Conservation (phyloP, 2,329 filamentous ascomycete genomes). For the Mollisiaceae sp. region DNA sequence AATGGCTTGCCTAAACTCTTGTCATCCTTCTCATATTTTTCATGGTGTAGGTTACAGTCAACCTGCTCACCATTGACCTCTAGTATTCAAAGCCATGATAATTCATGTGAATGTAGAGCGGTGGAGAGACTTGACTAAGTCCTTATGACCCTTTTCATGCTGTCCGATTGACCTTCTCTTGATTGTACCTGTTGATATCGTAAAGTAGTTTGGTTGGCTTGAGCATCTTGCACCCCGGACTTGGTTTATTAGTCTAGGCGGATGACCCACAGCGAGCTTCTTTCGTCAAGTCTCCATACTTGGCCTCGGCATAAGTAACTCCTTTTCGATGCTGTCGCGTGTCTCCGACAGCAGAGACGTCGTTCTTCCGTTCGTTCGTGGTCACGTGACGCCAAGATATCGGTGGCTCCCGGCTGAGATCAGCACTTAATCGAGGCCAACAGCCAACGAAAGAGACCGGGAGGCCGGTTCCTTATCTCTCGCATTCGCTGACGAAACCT, state of each 20-base stretch:
- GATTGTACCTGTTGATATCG: background rate
- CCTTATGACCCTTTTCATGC: background rate
- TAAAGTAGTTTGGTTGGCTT: background rate
- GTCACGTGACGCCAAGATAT: background rate
- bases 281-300: background rate
- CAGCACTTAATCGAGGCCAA: background rate
- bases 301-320: background rate
- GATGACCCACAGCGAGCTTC: background rate
- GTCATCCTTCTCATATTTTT: too few relatives aligned
- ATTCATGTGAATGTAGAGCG: too few relatives aligned
- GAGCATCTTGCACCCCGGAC: background rate
- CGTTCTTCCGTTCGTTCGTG: too few relatives aligned
- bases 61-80: too few relatives aligned
- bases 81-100: too few relatives aligned
- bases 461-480: slow-evolving; percentile 16
- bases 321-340: slow-evolving; percentile 1
- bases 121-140: too few relatives aligned
- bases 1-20: too few relatives aligned
- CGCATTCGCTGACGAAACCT: slow-evolving; percentile 19
- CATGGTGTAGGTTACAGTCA: too few relatives aligned
- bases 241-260: background rate
- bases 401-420: slow-evolving; percentile 4
- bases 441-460: background rate
- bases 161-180: background rate
- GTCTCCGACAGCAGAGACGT: too few relatives aligned